These are phyloP conservation scores for Pyrrhoderma lamaoense DNA, from an alignment of 1,284 basidiomycete species.

Conservation along the genomic window DNA sequence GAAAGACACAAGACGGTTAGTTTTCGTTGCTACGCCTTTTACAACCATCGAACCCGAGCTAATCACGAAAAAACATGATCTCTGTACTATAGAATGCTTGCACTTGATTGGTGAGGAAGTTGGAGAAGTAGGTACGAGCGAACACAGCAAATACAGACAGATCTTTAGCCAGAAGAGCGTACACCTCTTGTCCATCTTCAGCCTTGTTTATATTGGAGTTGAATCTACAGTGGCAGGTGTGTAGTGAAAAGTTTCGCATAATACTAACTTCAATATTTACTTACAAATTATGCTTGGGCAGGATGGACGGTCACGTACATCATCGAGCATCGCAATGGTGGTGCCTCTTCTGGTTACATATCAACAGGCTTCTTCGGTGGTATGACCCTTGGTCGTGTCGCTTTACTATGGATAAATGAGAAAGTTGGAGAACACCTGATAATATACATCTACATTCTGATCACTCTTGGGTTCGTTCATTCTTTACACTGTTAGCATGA, in stretches of 20 bases:
- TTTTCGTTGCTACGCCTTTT: neutral
- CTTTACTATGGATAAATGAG: conserved; percentile 43
- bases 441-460: conserved; percentile 31
- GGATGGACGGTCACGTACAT: conserved; percentile 33
- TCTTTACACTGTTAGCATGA: neutral
- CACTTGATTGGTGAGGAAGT: conserved; percentile 12
- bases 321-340: conserved; percentile 26
- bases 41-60: neutral
- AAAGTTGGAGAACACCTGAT: conserved; percentile 42
- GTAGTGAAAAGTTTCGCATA: no score
- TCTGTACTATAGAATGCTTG: conserved; percentile 13
- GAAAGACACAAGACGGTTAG: conserved; percentile 30
- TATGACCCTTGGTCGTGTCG: conserved; percentile 38
- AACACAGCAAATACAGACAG: conserved; percentile 21
- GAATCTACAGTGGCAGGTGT: conserved; percentile 26
- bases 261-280: neutral
- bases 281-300: conserved; percentile 4
- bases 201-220: conserved; percentile 27
- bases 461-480: conserved; percentile 30
- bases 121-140: conserved; percentile 22
- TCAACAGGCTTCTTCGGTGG: conserved; percentile 31
- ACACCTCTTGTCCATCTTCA: conserved; percentile 25
- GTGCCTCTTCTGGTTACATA: conserved; percentile 27
- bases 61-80: neutral
- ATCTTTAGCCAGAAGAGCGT: conserved; percentile 20